Percentiles rank a stretch among this genome's conserved stretches.
phyloP scores from a whole-genome alignment of 2,329 filamentous ascomycete species.

The Elsinoe necatrix region DNA sequence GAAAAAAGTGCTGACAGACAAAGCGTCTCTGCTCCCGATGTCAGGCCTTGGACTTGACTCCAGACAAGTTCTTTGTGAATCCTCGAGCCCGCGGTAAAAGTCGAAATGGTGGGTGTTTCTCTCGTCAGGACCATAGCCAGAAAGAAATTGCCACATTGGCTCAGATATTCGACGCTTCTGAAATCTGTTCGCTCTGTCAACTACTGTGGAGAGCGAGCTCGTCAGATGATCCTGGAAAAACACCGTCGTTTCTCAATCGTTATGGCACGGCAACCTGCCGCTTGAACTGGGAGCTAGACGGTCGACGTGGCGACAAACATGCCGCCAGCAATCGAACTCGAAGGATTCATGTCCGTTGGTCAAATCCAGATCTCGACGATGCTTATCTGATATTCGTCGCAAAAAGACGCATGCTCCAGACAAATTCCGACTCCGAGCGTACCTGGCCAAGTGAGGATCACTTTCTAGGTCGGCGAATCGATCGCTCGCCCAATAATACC shows the following conservation, averaged over 20 bases:
- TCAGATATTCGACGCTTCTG: not conserved
- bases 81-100: not conserved
- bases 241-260: not conserved
- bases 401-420: not conserved
- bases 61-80: slow-evolving; percentile 1
- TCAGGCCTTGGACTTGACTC: not conserved
- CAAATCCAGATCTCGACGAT: not conserved
- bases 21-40: not conserved
- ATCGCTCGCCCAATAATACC: not conserved
- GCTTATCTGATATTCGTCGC: not conserved
- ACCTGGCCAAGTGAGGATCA: not conserved
- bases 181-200: not conserved
- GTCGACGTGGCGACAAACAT: not conserved
- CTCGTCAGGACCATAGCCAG: not conserved
- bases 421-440: not conserved
- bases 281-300: slow-evolving; percentile 4
- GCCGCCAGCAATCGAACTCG: not conserved
- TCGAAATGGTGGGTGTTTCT: not conserved
- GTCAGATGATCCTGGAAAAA: not conserved
- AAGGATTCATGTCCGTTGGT: slow-evolving; percentile 3
- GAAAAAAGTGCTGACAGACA: not conserved
- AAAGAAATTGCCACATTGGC: not conserved
- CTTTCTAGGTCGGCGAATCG: not conserved
- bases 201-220: not conserved
- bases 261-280: not conserved